Percentiles rank a stretch among this genome's conserved stretches.
phyloP scores from a whole-genome alignment of 2,329 filamentous ascomycete species.

The Fusarium caatingaense region DNA sequence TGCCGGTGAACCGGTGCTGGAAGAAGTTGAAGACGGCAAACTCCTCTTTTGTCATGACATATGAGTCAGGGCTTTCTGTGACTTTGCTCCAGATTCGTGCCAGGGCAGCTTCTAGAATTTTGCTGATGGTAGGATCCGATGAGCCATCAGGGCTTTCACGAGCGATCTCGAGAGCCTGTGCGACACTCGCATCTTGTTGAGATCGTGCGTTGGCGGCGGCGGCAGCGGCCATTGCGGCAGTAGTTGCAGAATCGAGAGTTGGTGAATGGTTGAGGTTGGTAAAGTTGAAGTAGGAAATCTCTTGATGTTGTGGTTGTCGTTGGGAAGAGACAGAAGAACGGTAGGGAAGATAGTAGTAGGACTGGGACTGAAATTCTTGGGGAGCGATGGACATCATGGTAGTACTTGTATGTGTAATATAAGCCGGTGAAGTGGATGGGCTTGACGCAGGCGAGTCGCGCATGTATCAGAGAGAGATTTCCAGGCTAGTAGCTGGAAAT shows the following conservation, averaged over 20 bases:
- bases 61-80: constrained; percentile 71
- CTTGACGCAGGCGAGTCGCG: constrained; percentile 47
- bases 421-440: constrained; percentile 45
- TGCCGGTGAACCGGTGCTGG: constrained; percentile 71
- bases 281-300: constrained; percentile 38
- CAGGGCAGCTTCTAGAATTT: constrained; percentile 74
- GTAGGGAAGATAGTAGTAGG: constrained; percentile 43
- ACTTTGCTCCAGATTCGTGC: constrained; percentile 75
- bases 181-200: constrained; percentile 59
- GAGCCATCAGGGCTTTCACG: constrained; percentile 76
- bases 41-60: constrained; percentile 80
- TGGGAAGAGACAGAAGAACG: constrained; percentile 31
- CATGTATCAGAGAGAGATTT: constrained; percentile 47
- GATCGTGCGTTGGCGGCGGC: constrained; percentile 32
- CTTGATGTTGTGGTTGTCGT: constrained; percentile 36
- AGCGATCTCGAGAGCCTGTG: constrained; percentile 79
- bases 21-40: constrained; percentile 91
- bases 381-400: constrained; percentile 48
- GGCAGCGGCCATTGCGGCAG: constrained; percentile 37
- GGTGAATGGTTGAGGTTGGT: constrained; percentile 32
- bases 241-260: constrained; percentile 22
- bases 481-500: constrained; percentile 46
- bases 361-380: constrained; percentile 43
- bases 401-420: constrained; percentile 47
- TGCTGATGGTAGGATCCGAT: constrained; percentile 70